Percentiles rank a stretch among this genome's conserved stretches.
phyloP scores from a whole-genome alignment of 2,329 filamentous ascomycete species.

The Xylogone sp. region DNA sequence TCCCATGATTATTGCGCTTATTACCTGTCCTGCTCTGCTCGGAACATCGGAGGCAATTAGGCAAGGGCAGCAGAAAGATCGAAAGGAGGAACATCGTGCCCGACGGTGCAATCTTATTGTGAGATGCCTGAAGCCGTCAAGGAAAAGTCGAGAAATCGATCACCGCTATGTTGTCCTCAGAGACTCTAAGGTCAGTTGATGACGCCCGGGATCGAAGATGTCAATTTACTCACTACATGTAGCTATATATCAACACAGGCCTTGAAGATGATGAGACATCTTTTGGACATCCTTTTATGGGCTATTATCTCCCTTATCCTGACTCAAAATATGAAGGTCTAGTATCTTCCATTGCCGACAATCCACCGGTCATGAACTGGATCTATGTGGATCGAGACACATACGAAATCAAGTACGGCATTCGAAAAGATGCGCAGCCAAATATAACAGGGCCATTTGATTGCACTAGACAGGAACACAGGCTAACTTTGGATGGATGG shows the following conservation, averaged over 20 bases:
- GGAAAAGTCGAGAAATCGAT: conserved; percentile 39
- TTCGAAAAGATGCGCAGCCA: conserved; percentile 64
- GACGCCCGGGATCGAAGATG: too few species aligned
- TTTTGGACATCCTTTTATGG: conserved; percentile 46
- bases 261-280: conserved; percentile 38
- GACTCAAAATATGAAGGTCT: conserved; percentile 41
- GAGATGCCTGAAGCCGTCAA: conserved; percentile 40
- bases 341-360: conserved; percentile 45
- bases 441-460: conserved; percentile 75
- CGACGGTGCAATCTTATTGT: conserved; percentile 44
- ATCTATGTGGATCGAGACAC: conserved; percentile 59
- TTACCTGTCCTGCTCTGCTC: conserved; percentile 37
- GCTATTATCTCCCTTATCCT: conserved; percentile 55
- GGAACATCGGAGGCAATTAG: conserved; percentile 46
- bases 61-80: conserved; percentile 44
- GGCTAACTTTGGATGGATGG: conserved; percentile 60
- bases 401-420: conserved; percentile 57
- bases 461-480: conserved; percentile 47
- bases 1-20: conserved; percentile 16
- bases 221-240: neutral
- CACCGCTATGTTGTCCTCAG: conserved; percentile 40
- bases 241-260: conserved; percentile 45
- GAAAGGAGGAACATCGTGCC: conserved; percentile 45
- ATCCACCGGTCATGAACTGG: conserved; percentile 63
- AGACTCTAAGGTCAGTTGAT: conserved; percentile 36